Base-by-base conservation (phyloP, 2,329 filamentous ascomycete species). In the Rutstroemia sp. region DNA sequence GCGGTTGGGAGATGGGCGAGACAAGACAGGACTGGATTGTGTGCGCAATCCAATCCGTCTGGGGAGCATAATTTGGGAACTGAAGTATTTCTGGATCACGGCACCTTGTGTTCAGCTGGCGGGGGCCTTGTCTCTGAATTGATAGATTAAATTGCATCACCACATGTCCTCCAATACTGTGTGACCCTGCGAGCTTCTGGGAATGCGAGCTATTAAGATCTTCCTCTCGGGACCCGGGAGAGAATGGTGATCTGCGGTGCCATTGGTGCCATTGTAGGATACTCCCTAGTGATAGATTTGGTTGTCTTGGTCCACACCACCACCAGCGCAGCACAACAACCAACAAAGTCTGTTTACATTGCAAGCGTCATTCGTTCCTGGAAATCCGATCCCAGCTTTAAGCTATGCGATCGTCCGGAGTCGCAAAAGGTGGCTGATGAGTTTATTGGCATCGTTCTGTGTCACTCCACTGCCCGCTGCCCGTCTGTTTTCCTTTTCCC, bases 231-330 rank as follows among this genome's bases (percentile, higher is more conserved):
- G 45, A 49, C 52, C 23, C 52, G 52, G 52, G 45, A 42, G 17
- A 12, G 45, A 54, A 17, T 10, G 40, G 51, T 16, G 52, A 54
- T 54, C 52, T 54, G 52, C 52, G 21, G 52, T 54, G 52, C 48
- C 52, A 50, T 39, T 27, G 21, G 52, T 54, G 52, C 48, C 52
- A 50, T 39, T 27, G 44, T 30, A 16, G n/a, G 39, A 49, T 49
- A 40, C 42, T 39, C 40, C 45, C 52, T 49, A 49, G 52, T 42
- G 40, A 44, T 44, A 44, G 9, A 21, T 44, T 44, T 44, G 10
- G 9, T 44, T 10, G 5, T 21, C 14, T 44, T 39, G 44, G 21
- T 36, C 51, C 51, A 54, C 51, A 49, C 10, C 38, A 19, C 17
- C 7, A 42, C 17, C 39, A 2, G 14, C 10, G 17, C 19, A 10